Evolutionary conservation across 768 basidiomycete species (phyloP), one percentile per base, ranked within the genome.

Genomic region (Tulasnella sp.): DNA sequence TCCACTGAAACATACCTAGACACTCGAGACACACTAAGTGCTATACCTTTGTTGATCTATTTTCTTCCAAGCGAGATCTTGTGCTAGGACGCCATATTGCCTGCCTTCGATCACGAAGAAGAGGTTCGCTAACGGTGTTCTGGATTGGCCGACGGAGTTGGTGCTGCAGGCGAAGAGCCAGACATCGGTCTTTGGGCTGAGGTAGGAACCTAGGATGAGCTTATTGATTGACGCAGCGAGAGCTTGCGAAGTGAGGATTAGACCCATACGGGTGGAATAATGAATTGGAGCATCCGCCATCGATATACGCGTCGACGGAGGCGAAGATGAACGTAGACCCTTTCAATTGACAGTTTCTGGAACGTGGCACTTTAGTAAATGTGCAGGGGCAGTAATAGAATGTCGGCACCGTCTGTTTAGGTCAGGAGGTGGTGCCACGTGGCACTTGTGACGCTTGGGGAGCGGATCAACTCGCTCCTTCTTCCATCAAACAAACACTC

Each of bases 21-120:
- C 44, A n/a, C 55, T 42, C 4, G 55, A 56, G 23, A 56, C 55
- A 13, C 55, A 56, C 55, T 42, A 56, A n/a, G n/a, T n/a, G n/a
- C n/a, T n/a, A 19, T 23, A 15, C 0, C 24, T 42, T 23, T 42
- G 41, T 10, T 7, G 23, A 43, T 43, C 41, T 8, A 47, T 15
- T 13, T 27, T 13, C 41, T 56, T 56, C 55, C 55, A 56, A 15
- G 55, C 55, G 13, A 56, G 30, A 26, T 56, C 55, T 44, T 44
- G 38, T 15, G 29, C 5, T 7, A 42, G 55, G 10, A 56, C 44
- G 24, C 55, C 55, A 30, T 43, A 56, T 9, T 42, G 55, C 11
- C 42, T 34, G 17, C 55, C 55, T 15, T 10, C 55, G 21, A 56
- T 27, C 55, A 29, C 19, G 42, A 56, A 56, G 43, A 56, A 56